These are phyloP conservation scores for Leucaena leucocephala DNA, from an alignment of 306 rosid genomes.

Conservation along the genomic window DNA sequence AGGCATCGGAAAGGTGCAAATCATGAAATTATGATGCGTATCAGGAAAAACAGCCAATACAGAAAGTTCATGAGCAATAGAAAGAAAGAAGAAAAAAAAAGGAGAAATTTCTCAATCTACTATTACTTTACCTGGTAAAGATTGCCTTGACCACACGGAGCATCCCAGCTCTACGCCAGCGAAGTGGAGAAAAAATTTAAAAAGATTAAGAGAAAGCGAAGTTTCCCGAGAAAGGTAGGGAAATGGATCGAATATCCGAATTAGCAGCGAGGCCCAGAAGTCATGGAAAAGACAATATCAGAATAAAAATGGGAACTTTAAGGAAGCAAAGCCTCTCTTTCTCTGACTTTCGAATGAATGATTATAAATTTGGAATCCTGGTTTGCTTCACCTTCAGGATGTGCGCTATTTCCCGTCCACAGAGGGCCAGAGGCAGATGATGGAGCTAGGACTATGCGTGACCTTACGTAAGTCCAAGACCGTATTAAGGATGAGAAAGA, in stretches of 20 bases:
- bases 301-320: neutral
- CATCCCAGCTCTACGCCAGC: slow-evolving; percentile 41
- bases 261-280: slow-evolving; percentile 48
- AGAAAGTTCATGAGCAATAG: neutral
- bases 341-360: neutral
- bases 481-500: neutral
- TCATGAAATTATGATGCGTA: neutral
- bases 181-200: neutral
- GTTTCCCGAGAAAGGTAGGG: slow-evolving; percentile 31
- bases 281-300: slow-evolving; percentile 34
- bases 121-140: neutral
- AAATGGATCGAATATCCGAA: slow-evolving; percentile 35
- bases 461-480: neutral
- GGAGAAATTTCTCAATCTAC: neutral
- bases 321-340: neutral
- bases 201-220: slow-evolving; percentile 19
- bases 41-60: slow-evolving; percentile 1
- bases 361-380: neutral
- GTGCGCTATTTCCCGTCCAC: neutral
- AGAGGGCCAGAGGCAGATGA: neutral
- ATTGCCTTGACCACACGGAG: slow-evolving; percentile 47
- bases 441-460: neutral
- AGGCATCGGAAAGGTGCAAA: slow-evolving; percentile 5
- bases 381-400: neutral
- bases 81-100: neutral